A percentile compares a stretch with the other conserved stretches of the same genome.
Conservation (phyloP, 2,329 filamentous ascomycete genomes). For the Blumeria hordei region DNA sequence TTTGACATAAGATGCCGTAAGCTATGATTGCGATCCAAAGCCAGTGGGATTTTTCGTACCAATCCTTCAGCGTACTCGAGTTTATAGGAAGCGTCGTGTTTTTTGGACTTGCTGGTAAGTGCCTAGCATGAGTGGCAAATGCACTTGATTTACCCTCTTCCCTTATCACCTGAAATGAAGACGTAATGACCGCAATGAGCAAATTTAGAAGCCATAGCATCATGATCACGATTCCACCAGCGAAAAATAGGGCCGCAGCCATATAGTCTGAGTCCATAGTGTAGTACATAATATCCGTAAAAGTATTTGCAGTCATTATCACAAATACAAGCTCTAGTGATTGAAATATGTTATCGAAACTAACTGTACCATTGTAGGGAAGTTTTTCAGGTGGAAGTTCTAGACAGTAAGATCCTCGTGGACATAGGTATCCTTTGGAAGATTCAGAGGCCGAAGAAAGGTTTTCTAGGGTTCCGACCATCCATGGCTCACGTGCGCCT, state of each 20-base stretch:
- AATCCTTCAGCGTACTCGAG: conserved; percentile 31
- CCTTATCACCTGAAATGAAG: conserved; percentile 91
- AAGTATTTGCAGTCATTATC: conserved; percentile 96
- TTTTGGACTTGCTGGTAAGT: conserved; percentile 6
- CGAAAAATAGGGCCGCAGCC: conserved; percentile 56
- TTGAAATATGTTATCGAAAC: conserved; percentile 83
- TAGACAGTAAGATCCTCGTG: conserved; percentile 58
- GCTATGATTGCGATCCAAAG: conserved; percentile 65
- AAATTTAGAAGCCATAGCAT: conserved; percentile 93
- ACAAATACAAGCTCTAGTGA: conserved; percentile 90
- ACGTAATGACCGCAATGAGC: conserved; percentile 87
- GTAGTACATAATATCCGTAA: conserved; percentile 82
- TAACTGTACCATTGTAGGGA: conserved; percentile 66
- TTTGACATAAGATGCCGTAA: conserved; percentile 58
- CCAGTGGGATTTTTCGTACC: conserved; percentile 50
- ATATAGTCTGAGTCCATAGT: conserved; percentile 83
- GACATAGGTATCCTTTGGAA: conserved; percentile 75
- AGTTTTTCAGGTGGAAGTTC: conserved; percentile 34
- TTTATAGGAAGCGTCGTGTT: conserved; percentile 7
- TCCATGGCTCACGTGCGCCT: conserved; percentile 39
- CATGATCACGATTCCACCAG: conserved; percentile 60
- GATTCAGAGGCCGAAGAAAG: conserved; percentile 25
- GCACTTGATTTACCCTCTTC: conserved; percentile 90
- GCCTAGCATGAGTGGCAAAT: conserved; percentile 52
- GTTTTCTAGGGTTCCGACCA: conserved; percentile 21